phyloP scores from a whole-genome alignment of 164 flowering plant species.

The Macadamia tetraphylla region DNA sequence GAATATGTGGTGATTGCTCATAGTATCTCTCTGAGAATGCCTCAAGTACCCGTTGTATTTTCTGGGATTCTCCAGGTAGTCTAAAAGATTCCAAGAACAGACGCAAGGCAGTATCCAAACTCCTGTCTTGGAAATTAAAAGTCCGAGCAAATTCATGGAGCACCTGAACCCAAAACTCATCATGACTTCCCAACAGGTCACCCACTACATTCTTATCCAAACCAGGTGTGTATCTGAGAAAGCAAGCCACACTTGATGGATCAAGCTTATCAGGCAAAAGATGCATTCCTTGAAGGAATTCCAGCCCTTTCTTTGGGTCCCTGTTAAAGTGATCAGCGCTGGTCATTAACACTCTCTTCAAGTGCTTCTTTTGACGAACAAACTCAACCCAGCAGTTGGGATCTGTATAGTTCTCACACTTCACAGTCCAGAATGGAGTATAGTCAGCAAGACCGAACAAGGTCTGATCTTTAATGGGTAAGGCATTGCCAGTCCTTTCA shows the following conservation, averaged over 20 bases:
- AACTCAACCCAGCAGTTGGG: slow-evolving; percentile 30
- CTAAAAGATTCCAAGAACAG: slow-evolving; percentile 38
- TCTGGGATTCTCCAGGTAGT: slow-evolving; percentile 44
- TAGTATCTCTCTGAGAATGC: slow-evolving; percentile 47
- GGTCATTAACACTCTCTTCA: slow-evolving; percentile 29
- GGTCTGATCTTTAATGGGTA: slow-evolving; percentile 13
- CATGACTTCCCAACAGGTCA: slow-evolving; percentile 37
- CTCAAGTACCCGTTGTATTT: slow-evolving; percentile 40
- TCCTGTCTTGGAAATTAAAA: slow-evolving; percentile 40
- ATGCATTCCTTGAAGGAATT: slow-evolving; percentile 33
- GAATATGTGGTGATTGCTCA: slow-evolving; percentile 37
- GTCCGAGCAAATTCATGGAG: slow-evolving; percentile 40
- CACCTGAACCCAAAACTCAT: slow-evolving; percentile 37
- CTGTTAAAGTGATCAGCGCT: slow-evolving; percentile 36
- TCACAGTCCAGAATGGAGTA: slow-evolving; percentile 31
- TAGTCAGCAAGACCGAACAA: slow-evolving; percentile 22
- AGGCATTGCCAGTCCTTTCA: slow-evolving; percentile 25
- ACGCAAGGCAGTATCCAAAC: slow-evolving; percentile 36
- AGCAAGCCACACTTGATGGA: slow-evolving; percentile 39
- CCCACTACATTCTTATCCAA: slow-evolving; percentile 41
- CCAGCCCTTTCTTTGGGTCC: slow-evolving; percentile 41
- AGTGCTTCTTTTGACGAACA: slow-evolving; percentile 33
- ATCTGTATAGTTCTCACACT: slow-evolving; percentile 34
- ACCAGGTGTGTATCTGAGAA: slow-evolving; percentile 37
- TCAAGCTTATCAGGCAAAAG: slow-evolving; percentile 40